A percentile compares a stretch with the other conserved stretches of the same genome.
phyloP scores from a whole-genome alignment of 2,329 filamentous ascomycete genomes.

The Ophiostoma sp. region DNA sequence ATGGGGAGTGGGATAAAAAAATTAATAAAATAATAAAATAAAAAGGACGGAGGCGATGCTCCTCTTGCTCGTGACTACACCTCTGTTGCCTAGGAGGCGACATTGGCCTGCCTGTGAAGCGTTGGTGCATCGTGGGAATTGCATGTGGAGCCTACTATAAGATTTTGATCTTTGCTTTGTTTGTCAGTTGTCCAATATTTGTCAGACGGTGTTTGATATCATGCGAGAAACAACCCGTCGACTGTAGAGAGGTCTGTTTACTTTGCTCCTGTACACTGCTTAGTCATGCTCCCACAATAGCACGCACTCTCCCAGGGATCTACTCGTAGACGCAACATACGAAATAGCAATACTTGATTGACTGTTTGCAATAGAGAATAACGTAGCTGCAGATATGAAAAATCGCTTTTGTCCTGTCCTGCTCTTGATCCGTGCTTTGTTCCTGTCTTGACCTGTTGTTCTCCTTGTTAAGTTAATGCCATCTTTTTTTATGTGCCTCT shows the following conservation, averaged over 20 bases:
- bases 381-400: background rate
- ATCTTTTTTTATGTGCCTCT: background rate
- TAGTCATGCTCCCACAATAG: background rate
- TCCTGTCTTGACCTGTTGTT: background rate
- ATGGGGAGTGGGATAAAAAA: too few species aligned
- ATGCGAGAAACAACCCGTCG: background rate
- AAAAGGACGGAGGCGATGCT: background rate
- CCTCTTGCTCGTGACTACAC: background rate
- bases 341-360: background rate
- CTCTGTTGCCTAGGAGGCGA: conserved; percentile 9
- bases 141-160: background rate
- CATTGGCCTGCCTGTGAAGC: background rate
- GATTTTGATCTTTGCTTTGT: background rate
- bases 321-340: too few species aligned
- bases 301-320: background rate
- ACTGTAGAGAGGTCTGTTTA: too few species aligned
- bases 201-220: background rate
- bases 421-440: too few species aligned
- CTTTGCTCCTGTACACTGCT: too few species aligned
- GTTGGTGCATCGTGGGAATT: background rate
- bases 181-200: background rate
- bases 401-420: background rate
- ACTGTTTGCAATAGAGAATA: background rate
- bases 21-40: background rate
- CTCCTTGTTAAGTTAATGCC: too few species aligned